Percentiles rank a stretch among this genome's conserved stretches.
Evolutionary conservation across 768 basidiomycete genomes (phyloP).

Genomic region (Mycena vitilis): DNA sequence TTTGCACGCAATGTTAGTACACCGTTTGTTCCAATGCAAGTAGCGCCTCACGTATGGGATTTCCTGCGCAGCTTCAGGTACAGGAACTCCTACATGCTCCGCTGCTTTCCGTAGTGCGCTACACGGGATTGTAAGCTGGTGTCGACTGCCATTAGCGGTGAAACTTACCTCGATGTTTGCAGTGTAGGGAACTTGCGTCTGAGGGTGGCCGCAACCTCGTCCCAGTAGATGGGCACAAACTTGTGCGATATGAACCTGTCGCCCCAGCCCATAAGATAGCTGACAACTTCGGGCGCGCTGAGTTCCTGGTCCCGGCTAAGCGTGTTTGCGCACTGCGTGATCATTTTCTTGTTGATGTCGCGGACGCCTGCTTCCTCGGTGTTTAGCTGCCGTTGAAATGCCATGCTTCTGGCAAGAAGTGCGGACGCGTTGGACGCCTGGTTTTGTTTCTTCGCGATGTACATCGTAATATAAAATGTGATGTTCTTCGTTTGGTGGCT

Average conservation of each 20-base stretch:
- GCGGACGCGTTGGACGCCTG: constrained; percentile 50
- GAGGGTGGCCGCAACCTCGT: constrained; percentile 28
- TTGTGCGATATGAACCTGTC: constrained; percentile 51
- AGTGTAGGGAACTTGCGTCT: constrained; percentile 4
- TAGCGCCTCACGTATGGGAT: too few relatives aligned
- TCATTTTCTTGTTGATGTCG: constrained; percentile 42
- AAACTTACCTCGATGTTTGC: background rate
- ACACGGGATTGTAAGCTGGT: too few relatives aligned
- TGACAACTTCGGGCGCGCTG: constrained; percentile 51
- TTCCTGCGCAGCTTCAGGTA: too few relatives aligned
- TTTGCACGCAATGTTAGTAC: too few relatives aligned
- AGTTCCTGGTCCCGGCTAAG: constrained; percentile 51
- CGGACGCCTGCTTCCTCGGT: constrained; percentile 25
- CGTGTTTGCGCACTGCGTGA: constrained; percentile 47
- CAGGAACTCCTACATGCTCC: too few relatives aligned
- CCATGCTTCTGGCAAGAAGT: constrained; percentile 46
- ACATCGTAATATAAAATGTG: constrained; percentile 52
- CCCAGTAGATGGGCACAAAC: constrained; percentile 51
- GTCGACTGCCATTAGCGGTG: too few relatives aligned
- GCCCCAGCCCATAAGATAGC: constrained; percentile 57
- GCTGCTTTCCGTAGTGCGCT: too few relatives aligned
- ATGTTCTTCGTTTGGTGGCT: constrained; percentile 47
- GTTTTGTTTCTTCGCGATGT: constrained; percentile 55
- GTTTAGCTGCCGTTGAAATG: constrained; percentile 39
- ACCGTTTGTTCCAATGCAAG: too few relatives aligned